Base-by-base conservation (phyloP, 1,139 yeast genomes). In the Blastobotrys petasosporus region DNA sequence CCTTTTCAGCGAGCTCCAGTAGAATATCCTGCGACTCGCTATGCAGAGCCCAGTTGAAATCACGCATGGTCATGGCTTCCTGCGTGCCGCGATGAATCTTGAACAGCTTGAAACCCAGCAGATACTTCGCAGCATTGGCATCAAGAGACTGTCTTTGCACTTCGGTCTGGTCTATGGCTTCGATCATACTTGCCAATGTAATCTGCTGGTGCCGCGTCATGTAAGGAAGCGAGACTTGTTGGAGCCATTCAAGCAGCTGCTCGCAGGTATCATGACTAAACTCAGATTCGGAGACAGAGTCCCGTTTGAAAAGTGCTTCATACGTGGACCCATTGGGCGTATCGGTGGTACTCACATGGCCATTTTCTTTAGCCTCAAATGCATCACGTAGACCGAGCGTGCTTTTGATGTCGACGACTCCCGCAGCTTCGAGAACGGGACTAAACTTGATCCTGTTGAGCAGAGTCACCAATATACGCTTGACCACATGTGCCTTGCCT, bases 141-240 rank as follows among this genome's bases (percentile, higher is more conserved):
- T 90, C 97, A 20, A 87, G 64, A 2, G 80, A 69, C 10, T 66
- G 53, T n/a, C 68, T 61, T 39, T 74, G 68, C 45, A 72, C 70
- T 13, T 74, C 71, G 6, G 86, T 72, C 20, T 77, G 79, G 33
- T 73, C 69, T 15, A 85, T 68, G 1, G 88, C 82, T 41, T 76
- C 79, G 10, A 86, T 72, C 1, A 87, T 79, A 12, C 85, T 78
- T 1, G 82, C 73, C 36, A 90, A 73, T 0, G 96, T 87, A 25
- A 83, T 80, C 60, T 90, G 97, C 60, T 90, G 97, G 65, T 90
- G 97, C 51, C 96, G 77, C 0, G 96, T 87, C 40, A 90, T 64
- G 51, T 82, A 81, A 0, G 97, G 97, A 28, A 90, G 68, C 0
- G 92, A 74, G 1, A 77, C 69, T 50, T 76, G 79, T 45, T 79